A percentile compares a stretch with the other conserved stretches of the same genome.
phyloP scores from a whole-genome alignment of 345 rosid species.

The Xanthoceras sorbifolium region DNA sequence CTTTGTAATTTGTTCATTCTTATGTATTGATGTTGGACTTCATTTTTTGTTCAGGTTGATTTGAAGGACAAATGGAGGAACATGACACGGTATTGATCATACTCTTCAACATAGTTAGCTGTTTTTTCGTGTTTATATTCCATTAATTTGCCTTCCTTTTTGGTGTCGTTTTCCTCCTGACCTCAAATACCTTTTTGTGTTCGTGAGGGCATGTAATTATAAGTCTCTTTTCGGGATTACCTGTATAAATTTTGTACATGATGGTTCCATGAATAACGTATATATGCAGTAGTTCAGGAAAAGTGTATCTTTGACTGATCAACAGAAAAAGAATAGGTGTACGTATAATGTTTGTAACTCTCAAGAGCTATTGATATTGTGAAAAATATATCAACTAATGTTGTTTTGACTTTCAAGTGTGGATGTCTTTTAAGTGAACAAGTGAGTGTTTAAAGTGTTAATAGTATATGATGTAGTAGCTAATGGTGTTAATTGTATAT shows the following conservation, averaged over 20 bases:
- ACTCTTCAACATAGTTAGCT: background rate
- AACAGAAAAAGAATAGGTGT: background rate
- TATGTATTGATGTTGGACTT: background rate
- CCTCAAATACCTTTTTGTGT: background rate
- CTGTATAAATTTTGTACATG: conserved; percentile 4
- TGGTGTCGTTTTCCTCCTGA: background rate
- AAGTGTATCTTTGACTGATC: background rate
- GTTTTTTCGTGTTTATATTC: background rate
- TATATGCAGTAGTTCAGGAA: background rate
- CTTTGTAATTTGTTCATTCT: background rate
- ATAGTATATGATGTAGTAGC: no score
- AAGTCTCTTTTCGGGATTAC: background rate
- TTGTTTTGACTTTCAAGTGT: no score
- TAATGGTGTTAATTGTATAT: no score
- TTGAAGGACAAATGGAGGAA: conserved; percentile 80
- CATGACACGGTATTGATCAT: conserved; percentile 35
- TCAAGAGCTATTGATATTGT: no score
- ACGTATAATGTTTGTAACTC: no score
- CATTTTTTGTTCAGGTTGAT: conserved; percentile 44
- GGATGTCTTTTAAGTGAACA: no score
- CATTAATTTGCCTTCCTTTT: background rate
- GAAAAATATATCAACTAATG: no score
- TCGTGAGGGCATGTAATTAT: background rate
- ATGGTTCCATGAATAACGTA: background rate
- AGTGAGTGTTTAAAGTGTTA: no score